Conservation (phyloP, 306 rosid species). For the Nissolia schottii region DNA sequence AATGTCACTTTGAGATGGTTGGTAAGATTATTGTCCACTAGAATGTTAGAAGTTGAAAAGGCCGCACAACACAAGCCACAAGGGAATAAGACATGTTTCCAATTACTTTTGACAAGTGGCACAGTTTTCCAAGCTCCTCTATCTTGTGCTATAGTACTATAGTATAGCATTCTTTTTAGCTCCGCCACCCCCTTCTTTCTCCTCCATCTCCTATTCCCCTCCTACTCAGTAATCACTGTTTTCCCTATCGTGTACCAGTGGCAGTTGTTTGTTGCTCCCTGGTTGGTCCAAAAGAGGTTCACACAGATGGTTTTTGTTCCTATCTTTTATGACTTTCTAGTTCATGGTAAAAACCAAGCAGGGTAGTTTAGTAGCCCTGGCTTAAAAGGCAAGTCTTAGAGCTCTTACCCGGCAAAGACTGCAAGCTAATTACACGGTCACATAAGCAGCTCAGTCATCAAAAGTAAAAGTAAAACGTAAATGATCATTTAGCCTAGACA, state of each 20-base stretch:
- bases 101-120: slow-evolving; percentile 5
- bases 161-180: neutral
- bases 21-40: neutral
- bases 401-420: slow-evolving; percentile 36
- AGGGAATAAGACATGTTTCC: slow-evolving; percentile 4
- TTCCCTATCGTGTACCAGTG: slow-evolving; percentile 16
- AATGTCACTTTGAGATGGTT: slow-evolving; percentile 15
- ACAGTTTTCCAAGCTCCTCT: neutral
- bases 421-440: slow-evolving; percentile 43
- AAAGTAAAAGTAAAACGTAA: slow-evolving; percentile 39
- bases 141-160: neutral
- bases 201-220: neutral
- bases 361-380: slow-evolving; percentile 14
- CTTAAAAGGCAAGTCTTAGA: slow-evolving; percentile 31
- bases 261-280: slow-evolving; percentile 30
- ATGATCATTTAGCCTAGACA: slow-evolving; percentile 51
- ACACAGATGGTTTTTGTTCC: neutral
- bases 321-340: neutral
- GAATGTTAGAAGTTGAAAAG: slow-evolving; percentile 10
- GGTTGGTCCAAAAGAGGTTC: slow-evolving; percentile 52
- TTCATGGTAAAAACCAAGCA: slow-evolving; percentile 20
- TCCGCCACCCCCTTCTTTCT: neutral
- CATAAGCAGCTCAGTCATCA: slow-evolving; percentile 46
- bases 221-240: neutral
- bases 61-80: neutral